These are phyloP conservation scores for Phyllosticta citrichinensis DNA, from an alignment of 2,329 filamentous ascomycete genomes.

Conservation along the genomic window DNA sequence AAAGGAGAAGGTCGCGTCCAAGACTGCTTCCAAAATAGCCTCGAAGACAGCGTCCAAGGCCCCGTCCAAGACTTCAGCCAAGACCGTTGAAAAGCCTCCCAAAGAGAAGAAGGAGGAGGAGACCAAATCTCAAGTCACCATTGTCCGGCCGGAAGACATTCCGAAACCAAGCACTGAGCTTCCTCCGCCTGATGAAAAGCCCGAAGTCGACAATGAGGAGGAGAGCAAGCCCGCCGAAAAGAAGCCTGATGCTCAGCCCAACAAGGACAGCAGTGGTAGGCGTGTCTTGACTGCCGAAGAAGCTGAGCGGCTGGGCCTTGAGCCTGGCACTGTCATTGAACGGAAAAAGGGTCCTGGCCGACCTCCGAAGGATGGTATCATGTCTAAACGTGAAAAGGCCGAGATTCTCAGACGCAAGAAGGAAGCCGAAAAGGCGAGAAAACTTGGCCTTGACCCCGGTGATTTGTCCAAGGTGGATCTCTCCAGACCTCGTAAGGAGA, in stretches of 20 bases:
- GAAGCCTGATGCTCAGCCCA: not conserved
- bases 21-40: slow-evolving; percentile 3
- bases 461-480: slow-evolving; percentile 25
- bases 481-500: slow-evolving; percentile 25
- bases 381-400: slow-evolving; percentile 67
- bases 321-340: slow-evolving; percentile 24
- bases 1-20: slow-evolving; percentile 20
- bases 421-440: slow-evolving; percentile 34
- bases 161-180: slow-evolving; percentile 8
- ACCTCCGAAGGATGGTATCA: slow-evolving; percentile 72
- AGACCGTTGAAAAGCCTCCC: slow-evolving; percentile 15
- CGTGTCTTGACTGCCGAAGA: slow-evolving; percentile 25
- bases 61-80: slow-evolving; percentile 8
- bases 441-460: slow-evolving; percentile 27
- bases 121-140: slow-evolving; percentile 3
- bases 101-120: slow-evolving; percentile 11
- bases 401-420: slow-evolving; percentile 50
- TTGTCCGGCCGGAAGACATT: slow-evolving; percentile 6
- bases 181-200: slow-evolving; percentile 11
- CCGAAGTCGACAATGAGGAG: slow-evolving; percentile 5
- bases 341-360: slow-evolving; percentile 69
- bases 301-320: slow-evolving; percentile 31
- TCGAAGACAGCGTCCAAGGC: slow-evolving; percentile 10
- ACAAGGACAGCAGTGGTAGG: slow-evolving; percentile 7
- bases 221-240: slow-evolving; percentile 3